Evolutionary conservation across 1,139 yeast genomes (phyloP).

Genomic region (Lodderomyces orthopsilosis): DNA sequence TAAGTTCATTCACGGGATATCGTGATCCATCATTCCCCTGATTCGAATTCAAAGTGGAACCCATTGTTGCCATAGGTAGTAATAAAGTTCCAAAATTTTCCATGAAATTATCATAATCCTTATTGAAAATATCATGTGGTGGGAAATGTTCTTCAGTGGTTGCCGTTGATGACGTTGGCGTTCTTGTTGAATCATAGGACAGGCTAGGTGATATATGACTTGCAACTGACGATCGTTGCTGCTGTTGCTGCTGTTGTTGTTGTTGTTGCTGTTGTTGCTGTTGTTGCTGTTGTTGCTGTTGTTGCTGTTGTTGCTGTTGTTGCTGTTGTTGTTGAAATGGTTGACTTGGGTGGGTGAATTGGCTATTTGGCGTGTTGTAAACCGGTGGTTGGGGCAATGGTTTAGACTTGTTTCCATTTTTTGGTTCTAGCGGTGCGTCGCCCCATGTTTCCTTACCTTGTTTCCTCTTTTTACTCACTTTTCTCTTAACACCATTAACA

Average conservation of each 20-base stretch:
- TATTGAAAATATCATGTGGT: constrained; percentile 7
- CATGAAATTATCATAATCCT: constrained; percentile 15
- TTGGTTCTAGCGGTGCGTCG: neutral
- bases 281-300: neutral
- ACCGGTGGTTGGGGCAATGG: neutral
- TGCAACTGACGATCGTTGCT: constrained; percentile 1
- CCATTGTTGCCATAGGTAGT: constrained; percentile 10
- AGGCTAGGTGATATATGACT: neutral
- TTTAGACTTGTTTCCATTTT: neutral
- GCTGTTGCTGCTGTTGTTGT: constrained; percentile 2
- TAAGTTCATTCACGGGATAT: neutral
- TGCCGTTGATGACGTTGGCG: neutral
- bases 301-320: neutral
- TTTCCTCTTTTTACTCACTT: neutral
- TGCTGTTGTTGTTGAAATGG: neutral
- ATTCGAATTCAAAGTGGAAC: neutral
- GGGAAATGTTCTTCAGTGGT: neutral
- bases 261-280: neutral
- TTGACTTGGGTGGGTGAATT: neutral
- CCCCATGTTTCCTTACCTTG: neutral
- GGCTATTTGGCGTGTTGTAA: neutral
- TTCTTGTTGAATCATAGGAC: neutral
- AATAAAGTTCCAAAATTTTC: constrained; percentile 13
- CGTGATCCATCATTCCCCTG: neutral
- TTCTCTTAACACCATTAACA: constrained; percentile 9